Conservation (phyloP, 2,329 filamentous ascomycete species). For the Aureobasidium pullulans region DNA sequence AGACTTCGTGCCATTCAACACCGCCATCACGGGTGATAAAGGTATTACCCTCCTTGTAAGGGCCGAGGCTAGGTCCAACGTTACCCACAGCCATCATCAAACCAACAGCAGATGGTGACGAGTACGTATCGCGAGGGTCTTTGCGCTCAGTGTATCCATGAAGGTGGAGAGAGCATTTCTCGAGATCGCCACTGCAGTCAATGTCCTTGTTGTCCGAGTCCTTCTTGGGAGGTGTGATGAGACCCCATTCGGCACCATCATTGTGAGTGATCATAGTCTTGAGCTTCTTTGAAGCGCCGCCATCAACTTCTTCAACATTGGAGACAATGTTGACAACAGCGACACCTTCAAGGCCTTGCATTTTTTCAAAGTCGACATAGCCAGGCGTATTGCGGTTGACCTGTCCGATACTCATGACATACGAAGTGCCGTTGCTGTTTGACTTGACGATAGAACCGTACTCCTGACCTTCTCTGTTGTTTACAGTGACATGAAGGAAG, state of each 20-base stretch:
- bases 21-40: slow-evolving; percentile 92
- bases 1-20: slow-evolving; percentile 75
- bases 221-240: slow-evolving; percentile 62
- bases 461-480: slow-evolving; percentile 54
- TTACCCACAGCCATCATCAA: slow-evolving; percentile 89
- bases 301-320: slow-evolving; percentile 59
- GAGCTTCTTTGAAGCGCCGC: slow-evolving; percentile 65
- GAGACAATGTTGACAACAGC: slow-evolving; percentile 77
- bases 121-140: slow-evolving; percentile 78
- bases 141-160: slow-evolving; percentile 90
- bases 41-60: slow-evolving; percentile 68
- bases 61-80: slow-evolving; percentile 65
- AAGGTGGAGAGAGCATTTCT: slow-evolving; percentile 78
- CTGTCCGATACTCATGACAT: slow-evolving; percentile 70
- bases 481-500: slow-evolving; percentile 85
- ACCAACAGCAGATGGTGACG: slow-evolving; percentile 79
- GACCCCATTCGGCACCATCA: slow-evolving; percentile 81
- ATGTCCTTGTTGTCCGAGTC: slow-evolving; percentile 66
- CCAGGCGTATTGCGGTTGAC: slow-evolving; percentile 73
- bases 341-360: slow-evolving; percentile 85
- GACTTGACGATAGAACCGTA: slow-evolving; percentile 93
- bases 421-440: slow-evolving; percentile 96
- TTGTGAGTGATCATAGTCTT: slow-evolving; percentile 94
- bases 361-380: slow-evolving; percentile 94
- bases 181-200: slow-evolving; percentile 53